Evolutionary conservation across 2,329 filamentous ascomycete species (phyloP).

Genomic region (Aureobasidium sp.): DNA sequence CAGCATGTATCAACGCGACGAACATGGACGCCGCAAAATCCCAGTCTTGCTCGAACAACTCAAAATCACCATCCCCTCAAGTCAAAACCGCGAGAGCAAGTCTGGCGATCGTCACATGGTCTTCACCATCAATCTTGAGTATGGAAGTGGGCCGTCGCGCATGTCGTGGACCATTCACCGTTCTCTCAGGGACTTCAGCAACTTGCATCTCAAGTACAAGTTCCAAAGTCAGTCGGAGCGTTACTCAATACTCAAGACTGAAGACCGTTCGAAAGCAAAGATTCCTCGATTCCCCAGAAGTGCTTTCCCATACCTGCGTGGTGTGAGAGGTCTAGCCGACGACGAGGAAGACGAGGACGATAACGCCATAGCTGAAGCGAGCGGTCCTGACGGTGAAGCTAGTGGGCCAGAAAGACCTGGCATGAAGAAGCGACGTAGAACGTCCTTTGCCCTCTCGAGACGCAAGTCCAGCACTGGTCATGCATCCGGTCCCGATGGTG

Average conservation of each 20-base stretch:
- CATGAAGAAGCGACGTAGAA: constrained; percentile 42
- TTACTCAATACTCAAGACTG: constrained; percentile 61
- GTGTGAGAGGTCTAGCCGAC: constrained; percentile 47
- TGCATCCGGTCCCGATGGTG: background rate
- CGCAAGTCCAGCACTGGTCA: constrained; percentile 47
- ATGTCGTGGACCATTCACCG: constrained; percentile 95
- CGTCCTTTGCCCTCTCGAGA: constrained; percentile 50
- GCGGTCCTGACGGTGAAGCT: constrained; percentile 55
- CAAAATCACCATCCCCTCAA: constrained; percentile 79
- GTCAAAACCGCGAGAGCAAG: constrained; percentile 55
- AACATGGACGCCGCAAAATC: constrained; percentile 90
- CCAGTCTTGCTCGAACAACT: constrained; percentile 92
- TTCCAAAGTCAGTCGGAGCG: constrained; percentile 76
- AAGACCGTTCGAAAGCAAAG: constrained; percentile 59
- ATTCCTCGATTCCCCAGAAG: constrained; percentile 85
- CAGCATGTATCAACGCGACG: constrained; percentile 95
- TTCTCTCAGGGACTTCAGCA: constrained; percentile 81
- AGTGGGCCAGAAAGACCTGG: constrained; percentile 57
- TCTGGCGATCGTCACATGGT: constrained; percentile 63
- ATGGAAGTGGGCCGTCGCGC: constrained; percentile 86
- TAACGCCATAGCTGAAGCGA: constrained; percentile 42
- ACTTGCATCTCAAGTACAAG: constrained; percentile 90
- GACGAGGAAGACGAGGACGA: constrained; percentile 71
- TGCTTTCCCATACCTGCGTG: constrained; percentile 81
- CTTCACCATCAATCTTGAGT: constrained; percentile 89